phyloP scores from a whole-genome alignment of 2,329 filamentous ascomycete species.

The Beauveria varroae region DNA sequence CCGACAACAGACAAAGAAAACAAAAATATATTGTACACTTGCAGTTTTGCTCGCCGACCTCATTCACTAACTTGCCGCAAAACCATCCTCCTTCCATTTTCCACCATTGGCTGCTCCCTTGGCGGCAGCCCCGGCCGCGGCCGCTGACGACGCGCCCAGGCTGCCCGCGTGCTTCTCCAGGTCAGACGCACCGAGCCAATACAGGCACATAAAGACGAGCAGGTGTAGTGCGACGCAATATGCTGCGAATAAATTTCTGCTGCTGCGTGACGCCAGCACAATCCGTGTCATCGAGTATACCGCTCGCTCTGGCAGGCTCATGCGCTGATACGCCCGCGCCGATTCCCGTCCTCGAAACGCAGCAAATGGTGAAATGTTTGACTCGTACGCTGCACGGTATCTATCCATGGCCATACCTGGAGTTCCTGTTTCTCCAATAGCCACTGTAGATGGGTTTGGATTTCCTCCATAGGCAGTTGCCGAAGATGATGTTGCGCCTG shows the following conservation, averaged over 20 bases:
- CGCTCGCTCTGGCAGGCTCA: slow-evolving; percentile 84
- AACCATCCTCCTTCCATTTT: slow-evolving; percentile 59
- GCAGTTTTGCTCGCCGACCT: background rate
- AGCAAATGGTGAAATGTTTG: slow-evolving; percentile 90
- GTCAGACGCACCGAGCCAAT: slow-evolving; percentile 68
- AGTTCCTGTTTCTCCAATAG: slow-evolving; percentile 45
- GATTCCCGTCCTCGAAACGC: slow-evolving; percentile 93
- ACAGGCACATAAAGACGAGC: slow-evolving; percentile 79
- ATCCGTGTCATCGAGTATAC: slow-evolving; percentile 88
- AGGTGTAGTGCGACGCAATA: slow-evolving; percentile 88
- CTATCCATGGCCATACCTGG: slow-evolving; percentile 68
- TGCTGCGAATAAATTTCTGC: slow-evolving; percentile 85
- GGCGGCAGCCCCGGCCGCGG: slow-evolving; percentile 37
- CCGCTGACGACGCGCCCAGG: slow-evolving; percentile 41
- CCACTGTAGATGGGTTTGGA: slow-evolving; percentile 67
- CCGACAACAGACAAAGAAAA: background rate
- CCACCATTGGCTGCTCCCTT: slow-evolving; percentile 35
- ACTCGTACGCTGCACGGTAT: slow-evolving; percentile 89
- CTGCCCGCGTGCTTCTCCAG: slow-evolving; percentile 54
- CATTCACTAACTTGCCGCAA: slow-evolving; percentile 29
- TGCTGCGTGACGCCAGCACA: slow-evolving; percentile 82
- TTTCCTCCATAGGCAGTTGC: slow-evolving; percentile 61
- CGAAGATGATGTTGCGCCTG: slow-evolving; percentile 50
- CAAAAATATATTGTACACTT: background rate
- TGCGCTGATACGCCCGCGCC: slow-evolving; percentile 80